Base-by-base conservation (phyloP, 2,329 filamentous ascomycete genomes). In the Lecanosticta acicola region DNA sequence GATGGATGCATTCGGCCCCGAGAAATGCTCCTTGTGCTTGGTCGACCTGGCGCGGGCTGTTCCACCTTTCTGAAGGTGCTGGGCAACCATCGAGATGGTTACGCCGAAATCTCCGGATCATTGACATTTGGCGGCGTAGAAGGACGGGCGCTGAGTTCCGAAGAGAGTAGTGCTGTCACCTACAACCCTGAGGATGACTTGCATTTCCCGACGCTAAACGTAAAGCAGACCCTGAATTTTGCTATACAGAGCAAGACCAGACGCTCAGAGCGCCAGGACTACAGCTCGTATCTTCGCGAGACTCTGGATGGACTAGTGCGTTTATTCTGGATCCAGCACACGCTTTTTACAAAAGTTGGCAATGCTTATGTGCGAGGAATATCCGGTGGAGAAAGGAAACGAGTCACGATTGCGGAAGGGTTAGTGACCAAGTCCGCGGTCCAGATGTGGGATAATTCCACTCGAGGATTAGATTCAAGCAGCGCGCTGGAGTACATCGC, bases 21-120 rank as follows among this genome's bases (percentile, higher is more conserved):
- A 11, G 59, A 61, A 47, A 61, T 61, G 59, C 46, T 61, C 5
- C 48, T 60, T 10, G 59, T 61, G 4, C 46, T 61, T 5, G 57
- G 57, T 7, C 46, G 54, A 14, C 58, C 57, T n/a, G 55, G 56
- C 14, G 52, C 58, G 11, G 58, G 58, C 19, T 87, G 84, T 60
- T 85, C 83, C 0, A 84, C 83, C 0, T 71, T 88, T n/a, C 70
- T 88, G 35, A 87, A 84, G 57, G 71, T 84, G 56, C 71, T 88
- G 3, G 73, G 81, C 40, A 87, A 87, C 57, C 74, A 78, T 45
- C 69, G 81, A 32, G 45, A 53, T n/a, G 61, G 60, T 9, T 64
- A 62, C 34, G 55, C 59, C 13, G 56, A 59, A 24, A 68, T 85
- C 19, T 73, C 69, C 19, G 79, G 79, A 36, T 75, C 85, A 29